Base-by-base conservation (phyloP, 2,329 filamentous ascomycete genomes). In the Xylaria digitata region DNA sequence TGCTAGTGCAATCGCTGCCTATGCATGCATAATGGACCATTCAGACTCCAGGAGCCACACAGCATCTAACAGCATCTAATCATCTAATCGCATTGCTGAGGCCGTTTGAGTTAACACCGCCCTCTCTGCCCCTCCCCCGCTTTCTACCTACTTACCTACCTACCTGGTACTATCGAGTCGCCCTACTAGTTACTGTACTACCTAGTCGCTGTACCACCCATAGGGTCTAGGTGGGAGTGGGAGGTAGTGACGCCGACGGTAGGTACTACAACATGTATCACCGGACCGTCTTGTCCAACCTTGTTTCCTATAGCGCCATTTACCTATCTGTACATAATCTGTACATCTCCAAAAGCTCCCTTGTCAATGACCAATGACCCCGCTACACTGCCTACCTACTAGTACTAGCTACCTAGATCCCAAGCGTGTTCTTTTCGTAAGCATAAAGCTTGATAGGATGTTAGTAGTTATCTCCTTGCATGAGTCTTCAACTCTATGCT, bases 61-160 rank as follows among this genome's bases (percentile, higher is more conserved):
- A 13, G 30, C 55, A n/a, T 65, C 55, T 40, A 34, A 34, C 17
- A n/a, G n/a, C n/a, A n/a, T n/a, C n/a, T n/a, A n/a, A n/a, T n/a
- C n/a, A n/a, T n/a, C n/a, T n/a, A n/a, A n/a, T n/a, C 43, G 19
- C n/a, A 60, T 37, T 50, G 34, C 26, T 15, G 40, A 58, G 37
- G 61, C 58, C 8, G 53, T 26, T 55, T 13, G 40, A 45, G 48
- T 15, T 62, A 57, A 50, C 53, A 55, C 55, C 23, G 57, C 21
- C n/a, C 45, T 13, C 34, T 17, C 23, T 55, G 40, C 61, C 65
- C 65, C 65, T 57, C 65, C 65, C 65, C 61, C 61, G 56, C 61
- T 49, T 61, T 61, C 17, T 23, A 23, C 21, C n/a, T 19, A 23
- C 19, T 1, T 11, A 15, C 6, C 43, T 48, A 23, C 9, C 37